Conservation (phyloP, 2,329 filamentous ascomycete genomes). For the Clarireedia monteithiana region DNA sequence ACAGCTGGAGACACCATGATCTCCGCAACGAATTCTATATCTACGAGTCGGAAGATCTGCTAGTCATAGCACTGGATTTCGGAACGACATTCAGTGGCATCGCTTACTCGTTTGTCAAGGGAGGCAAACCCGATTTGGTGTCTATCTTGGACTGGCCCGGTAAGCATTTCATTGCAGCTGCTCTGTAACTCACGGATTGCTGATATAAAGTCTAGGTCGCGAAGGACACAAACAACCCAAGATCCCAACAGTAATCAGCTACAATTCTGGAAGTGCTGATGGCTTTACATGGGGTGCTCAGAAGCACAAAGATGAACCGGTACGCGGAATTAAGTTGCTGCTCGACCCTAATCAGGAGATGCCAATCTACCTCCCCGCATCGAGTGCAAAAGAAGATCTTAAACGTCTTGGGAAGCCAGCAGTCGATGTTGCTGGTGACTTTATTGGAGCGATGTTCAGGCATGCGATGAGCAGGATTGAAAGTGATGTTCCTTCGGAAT, state of each 20-base stretch:
- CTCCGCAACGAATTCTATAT: background rate
- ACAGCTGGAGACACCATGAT: too few species aligned
- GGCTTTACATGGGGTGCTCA: conserved; percentile 12
- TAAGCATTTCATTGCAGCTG: conserved; percentile 3
- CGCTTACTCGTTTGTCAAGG: conserved; percentile 9
- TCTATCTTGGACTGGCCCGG: conserved; percentile 18
- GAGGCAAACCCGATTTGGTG: background rate
- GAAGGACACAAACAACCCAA: conserved; percentile 9
- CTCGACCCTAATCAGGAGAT: conserved; percentile 21
- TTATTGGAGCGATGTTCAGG: conserved; percentile 28
- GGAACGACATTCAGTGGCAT: conserved; percentile 18
- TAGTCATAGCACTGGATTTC: conserved; percentile 18
- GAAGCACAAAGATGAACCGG: conserved; percentile 2
- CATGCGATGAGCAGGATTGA: conserved; percentile 40
- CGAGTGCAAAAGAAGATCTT: conserved; percentile 23
- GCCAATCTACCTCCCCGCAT: conserved; percentile 13
- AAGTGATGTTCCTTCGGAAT: conserved; percentile 34
- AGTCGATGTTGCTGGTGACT: conserved; percentile 36
- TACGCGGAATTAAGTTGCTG: conserved; percentile 22
- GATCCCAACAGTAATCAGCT: conserved; percentile 11
- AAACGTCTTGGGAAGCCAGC: conserved; percentile 39
- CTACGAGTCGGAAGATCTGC: conserved; percentile 6
- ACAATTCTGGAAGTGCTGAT: background rate
- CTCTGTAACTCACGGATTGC: background rate
- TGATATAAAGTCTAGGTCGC: background rate